Conservation (phyloP, 495 filamentous ascomycete species). For the Niebla homalea region DNA sequence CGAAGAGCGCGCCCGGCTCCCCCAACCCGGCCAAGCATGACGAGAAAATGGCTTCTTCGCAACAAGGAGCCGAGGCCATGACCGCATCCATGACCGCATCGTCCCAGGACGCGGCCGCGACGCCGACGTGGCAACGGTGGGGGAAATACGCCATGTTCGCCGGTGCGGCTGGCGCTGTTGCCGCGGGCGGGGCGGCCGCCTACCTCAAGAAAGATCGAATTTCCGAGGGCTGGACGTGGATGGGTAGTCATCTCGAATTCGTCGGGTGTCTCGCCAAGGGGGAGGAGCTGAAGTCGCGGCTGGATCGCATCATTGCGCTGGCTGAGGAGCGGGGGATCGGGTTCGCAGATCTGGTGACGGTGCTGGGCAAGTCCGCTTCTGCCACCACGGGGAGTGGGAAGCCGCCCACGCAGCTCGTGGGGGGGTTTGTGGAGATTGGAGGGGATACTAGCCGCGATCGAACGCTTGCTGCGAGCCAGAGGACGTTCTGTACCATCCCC, state of each 20-base stretch:
- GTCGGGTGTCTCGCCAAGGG: constrained; percentile 72
- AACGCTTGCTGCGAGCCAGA: constrained; percentile 19
- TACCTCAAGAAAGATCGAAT: constrained; percentile 75
- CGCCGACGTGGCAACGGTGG: constrained; percentile 56
- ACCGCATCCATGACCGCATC: constrained; percentile 20
- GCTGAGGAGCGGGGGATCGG: constrained; percentile 43
- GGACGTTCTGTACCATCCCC: constrained; percentile 80
- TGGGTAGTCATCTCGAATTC: constrained; percentile 86
- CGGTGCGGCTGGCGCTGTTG: constrained; percentile 65
- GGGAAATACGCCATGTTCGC: constrained; percentile 74
- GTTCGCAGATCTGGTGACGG: constrained; percentile 72
- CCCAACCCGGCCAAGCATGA: constrained; percentile 12
- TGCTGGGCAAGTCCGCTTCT: constrained; percentile 51
- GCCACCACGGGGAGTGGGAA: constrained; percentile 13
- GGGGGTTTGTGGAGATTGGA: constrained; percentile 20
- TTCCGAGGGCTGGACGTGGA: constrained; percentile 60
- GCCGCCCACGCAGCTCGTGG: constrained; percentile 14
- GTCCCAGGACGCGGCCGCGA: constrained; percentile 36
- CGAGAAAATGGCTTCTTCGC: constrained; percentile 9
- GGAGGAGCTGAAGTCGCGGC: constrained; percentile 58
- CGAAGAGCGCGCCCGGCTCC: constrained; percentile 8
- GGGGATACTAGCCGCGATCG: constrained; percentile 25
- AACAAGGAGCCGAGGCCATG: constrained; percentile 11
- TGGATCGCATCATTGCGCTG: constrained; percentile 44
- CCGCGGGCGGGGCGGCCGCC: constrained; percentile 76